Conservation (phyloP, 2,329 filamentous ascomycete genomes). For the Fusarium torreyae region DNA sequence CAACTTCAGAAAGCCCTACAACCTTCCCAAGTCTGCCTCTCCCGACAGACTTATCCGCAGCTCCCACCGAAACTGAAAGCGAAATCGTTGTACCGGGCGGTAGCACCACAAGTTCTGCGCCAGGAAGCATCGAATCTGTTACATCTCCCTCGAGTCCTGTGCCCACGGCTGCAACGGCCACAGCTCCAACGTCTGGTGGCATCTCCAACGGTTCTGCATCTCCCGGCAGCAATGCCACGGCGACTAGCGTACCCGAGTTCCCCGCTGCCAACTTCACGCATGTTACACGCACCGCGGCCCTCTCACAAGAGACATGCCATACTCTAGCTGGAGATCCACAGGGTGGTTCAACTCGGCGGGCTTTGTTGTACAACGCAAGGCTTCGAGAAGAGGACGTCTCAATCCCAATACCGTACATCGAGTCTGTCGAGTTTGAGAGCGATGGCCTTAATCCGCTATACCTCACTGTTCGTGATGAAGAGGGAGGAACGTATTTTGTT, state of each 20-base stretch:
- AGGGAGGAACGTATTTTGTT: slow-evolving; percentile 49
- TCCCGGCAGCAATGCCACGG: slow-evolving; percentile 23
- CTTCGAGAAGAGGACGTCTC: slow-evolving; percentile 51
- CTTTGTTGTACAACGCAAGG: slow-evolving; percentile 53
- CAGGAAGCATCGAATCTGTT: slow-evolving; percentile 18
- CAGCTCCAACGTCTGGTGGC: slow-evolving; percentile 6
- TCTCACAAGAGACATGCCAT: slow-evolving; percentile 53
- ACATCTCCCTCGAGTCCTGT: slow-evolving; percentile 35
- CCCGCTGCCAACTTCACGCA: slow-evolving; percentile 54
- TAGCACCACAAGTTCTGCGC: neutral
- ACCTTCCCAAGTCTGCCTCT: slow-evolving; percentile 9
- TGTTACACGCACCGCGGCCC: slow-evolving; percentile 50
- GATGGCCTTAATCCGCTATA: slow-evolving; percentile 54
- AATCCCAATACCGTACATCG: slow-evolving; percentile 56
- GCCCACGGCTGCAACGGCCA: slow-evolving; percentile 11
- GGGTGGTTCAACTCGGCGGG: slow-evolving; percentile 45
- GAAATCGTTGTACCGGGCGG: neutral
- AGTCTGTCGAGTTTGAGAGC: slow-evolving; percentile 55
- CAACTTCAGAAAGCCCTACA: slow-evolving; percentile 14
- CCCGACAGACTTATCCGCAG: slow-evolving; percentile 2
- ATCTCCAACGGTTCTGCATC: slow-evolving; percentile 25
- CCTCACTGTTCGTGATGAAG: slow-evolving; percentile 52
- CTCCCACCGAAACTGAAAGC: slow-evolving; percentile 6
- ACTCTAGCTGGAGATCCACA: slow-evolving; percentile 46
- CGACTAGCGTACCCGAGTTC: slow-evolving; percentile 31